These are phyloP conservation scores for Calonectria naviculata DNA, from an alignment of 2,329 filamentous ascomycete species.

Conservation along the genomic window DNA sequence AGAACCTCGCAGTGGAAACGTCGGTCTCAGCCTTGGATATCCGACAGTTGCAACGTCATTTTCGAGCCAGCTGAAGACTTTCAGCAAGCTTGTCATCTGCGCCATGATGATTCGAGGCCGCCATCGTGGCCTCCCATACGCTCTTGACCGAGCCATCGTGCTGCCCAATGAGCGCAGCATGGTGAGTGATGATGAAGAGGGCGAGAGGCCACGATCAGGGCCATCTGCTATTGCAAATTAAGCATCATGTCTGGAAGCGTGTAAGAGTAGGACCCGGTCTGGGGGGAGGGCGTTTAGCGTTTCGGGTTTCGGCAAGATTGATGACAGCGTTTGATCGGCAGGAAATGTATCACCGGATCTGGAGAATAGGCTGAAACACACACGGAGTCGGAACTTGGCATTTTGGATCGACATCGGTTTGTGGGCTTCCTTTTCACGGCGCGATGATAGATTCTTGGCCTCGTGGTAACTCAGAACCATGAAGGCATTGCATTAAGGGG, in stretches of 20 bases:
- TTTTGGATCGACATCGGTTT: background rate
- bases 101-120: slow-evolving; percentile 52
- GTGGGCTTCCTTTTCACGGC: background rate
- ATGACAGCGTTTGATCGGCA: background rate
- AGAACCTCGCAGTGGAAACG: slow-evolving; percentile 43
- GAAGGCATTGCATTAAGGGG: background rate
- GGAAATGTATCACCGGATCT: background rate
- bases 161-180: slow-evolving; percentile 41
- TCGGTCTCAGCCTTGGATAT: slow-evolving; percentile 49
- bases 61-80: slow-evolving; percentile 43
- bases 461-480: background rate
- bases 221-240: background rate
- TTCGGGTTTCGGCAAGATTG: background rate
- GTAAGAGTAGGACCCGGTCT: background rate
- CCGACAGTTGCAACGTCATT: slow-evolving; percentile 44
- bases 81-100: slow-evolving; percentile 51
- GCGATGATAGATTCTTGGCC: background rate
- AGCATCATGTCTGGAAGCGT: background rate
- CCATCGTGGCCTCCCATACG: slow-evolving; percentile 48
- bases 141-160: slow-evolving; percentile 48
- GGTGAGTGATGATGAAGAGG: slow-evolving; percentile 16
- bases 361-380: background rate
- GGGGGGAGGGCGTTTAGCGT: background rate
- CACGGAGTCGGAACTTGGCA: background rate
- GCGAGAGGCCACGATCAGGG: slow-evolving; percentile 12